Evolutionary conservation across 2,329 filamentous ascomycete species (phyloP), one percentile per base, ranked within the genome.

Genomic region (Verticillium zaregamsianum): DNA sequence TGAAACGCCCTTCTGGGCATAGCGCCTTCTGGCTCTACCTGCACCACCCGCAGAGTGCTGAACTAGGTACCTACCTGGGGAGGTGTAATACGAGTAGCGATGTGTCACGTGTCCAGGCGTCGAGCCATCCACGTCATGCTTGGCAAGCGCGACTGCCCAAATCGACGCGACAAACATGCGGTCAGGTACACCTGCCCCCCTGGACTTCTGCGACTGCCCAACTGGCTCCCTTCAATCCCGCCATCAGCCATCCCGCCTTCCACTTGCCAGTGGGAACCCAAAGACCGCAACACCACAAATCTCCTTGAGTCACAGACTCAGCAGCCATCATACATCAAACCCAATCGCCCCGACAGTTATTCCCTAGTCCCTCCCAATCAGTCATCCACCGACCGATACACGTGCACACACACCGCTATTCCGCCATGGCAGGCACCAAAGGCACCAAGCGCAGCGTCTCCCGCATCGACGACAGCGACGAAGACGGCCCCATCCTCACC

Each of bases 401-500:
- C 20, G 25, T 25, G 5, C 32, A 37, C 56, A 17, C 33, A 58
- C n/a, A 17, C 3, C 33, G 15, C 45, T 11, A 17, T 23, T 17
- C 32, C 33, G 52, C 52, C 25, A 63, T 66, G 59, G 60, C 60
- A n/a, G 60, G 59, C 55, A 52, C 55, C 39, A 65, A 60, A 37
- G 61, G 58, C 59, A 60, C 62, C 32, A 62, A 64, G 33, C 62
- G 61, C 23, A 60, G 45, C 57, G 61, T 63, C 56, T 61, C 62
- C 39, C 64, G 64, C 60, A 68, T 68, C n/a, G 72, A 74, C 55
- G 69, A 73, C 55, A 68, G 68, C 61, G 72, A 74, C 57, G 66
- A 74, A 54, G 69, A 71, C 64, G 70, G 82, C 25, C 59, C 68
- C 20, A 61, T 68, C 39, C 61, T 67, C 17, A 62, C 66, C 25